Conservation (phyloP, 768 basidiomycete genomes). For the Ramaria sp. region DNA sequence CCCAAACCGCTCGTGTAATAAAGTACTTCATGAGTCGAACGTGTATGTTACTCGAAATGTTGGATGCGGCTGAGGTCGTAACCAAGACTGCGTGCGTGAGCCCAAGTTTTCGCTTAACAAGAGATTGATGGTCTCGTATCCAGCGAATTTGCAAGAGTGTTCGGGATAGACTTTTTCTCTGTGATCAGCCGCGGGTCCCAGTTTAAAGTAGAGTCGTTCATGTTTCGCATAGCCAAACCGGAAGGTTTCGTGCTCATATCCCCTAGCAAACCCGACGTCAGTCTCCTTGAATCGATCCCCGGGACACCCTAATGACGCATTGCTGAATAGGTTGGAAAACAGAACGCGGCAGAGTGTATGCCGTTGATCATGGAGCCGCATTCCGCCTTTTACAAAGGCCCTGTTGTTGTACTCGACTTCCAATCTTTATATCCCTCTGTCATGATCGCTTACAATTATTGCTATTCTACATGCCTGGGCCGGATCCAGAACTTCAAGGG, state of each 20-base stretch:
- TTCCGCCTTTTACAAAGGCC: slow-evolving; percentile 88
- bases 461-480: slow-evolving; percentile 93
- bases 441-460: slow-evolving; percentile 98
- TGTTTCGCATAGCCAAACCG: slow-evolving; percentile 95
- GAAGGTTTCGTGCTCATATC: slow-evolving; percentile 88
- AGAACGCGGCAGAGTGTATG: slow-evolving; percentile 94
- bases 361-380: slow-evolving; percentile 92
- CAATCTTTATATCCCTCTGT: slow-evolving; percentile 93
- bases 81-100: slow-evolving; percentile 78
- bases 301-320: slow-evolving; percentile 2
- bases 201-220: slow-evolving; percentile 97
- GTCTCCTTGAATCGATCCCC: slow-evolving; percentile 13
- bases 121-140: neutral
- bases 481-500: slow-evolving; percentile 82
- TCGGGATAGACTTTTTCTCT: slow-evolving; percentile 94
- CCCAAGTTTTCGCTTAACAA: neutral
- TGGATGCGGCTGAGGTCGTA: slow-evolving; percentile 72
- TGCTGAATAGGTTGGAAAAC: slow-evolving; percentile 71
- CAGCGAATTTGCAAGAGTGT: slow-evolving; percentile 95
- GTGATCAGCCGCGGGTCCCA: slow-evolving; percentile 93
- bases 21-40: slow-evolving; percentile 57
- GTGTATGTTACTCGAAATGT: slow-evolving; percentile 60
- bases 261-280: slow-evolving; percentile 76
- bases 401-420: slow-evolving; percentile 90
- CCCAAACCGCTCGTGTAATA: slow-evolving; percentile 44